Percentiles rank a stretch among this genome's conserved stretches.
Evolutionary conservation across 2,329 filamentous ascomycete genomes (phyloP).

Genomic region (Monosporascus sp.): DNA sequence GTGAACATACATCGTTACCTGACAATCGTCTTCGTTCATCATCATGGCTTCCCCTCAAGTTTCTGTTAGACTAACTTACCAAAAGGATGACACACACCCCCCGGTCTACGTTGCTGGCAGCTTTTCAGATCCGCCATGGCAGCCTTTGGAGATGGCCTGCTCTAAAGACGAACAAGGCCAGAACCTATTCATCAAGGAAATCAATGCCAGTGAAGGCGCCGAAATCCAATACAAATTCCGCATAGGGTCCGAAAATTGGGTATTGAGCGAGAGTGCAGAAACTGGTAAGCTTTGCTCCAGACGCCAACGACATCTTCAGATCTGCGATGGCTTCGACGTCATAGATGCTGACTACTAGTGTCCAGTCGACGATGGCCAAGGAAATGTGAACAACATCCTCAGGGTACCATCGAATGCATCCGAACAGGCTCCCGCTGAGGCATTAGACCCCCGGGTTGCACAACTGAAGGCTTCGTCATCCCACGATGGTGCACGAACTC

Average conservation of each 20-base stretch:
- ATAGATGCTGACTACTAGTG: conserved; percentile 4
- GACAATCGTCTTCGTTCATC: conserved; percentile 8
- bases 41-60: conserved; percentile 32
- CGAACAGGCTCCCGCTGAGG: conserved; percentile 8
- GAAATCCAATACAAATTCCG: conserved; percentile 73
- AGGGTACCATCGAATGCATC: conserved; percentile 20
- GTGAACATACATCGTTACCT: conserved; percentile 12
- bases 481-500: conserved; percentile 20
- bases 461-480: conserved; percentile 9
- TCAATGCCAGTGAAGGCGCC: conserved; percentile 49
- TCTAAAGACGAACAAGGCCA: conserved; percentile 46
- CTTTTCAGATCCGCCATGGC: conserved; percentile 63
- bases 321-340: neutral
- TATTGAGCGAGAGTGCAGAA: conserved; percentile 56
- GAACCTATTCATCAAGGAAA: conserved; percentile 50
- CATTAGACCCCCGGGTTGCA: conserved; percentile 7
- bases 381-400: conserved; percentile 45
- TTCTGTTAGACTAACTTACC: conserved; percentile 55
- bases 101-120: conserved; percentile 67
- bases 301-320: neutral
- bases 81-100: conserved; percentile 52
- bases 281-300: conserved; percentile 39
- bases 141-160: conserved; percentile 59
- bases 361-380: conserved; percentile 35
- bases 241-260: conserved; percentile 60